These are phyloP conservation scores for Wickerhamomyces strasburgensis DNA, from an alignment of 805 yeast species.

Conservation along the genomic window DNA sequence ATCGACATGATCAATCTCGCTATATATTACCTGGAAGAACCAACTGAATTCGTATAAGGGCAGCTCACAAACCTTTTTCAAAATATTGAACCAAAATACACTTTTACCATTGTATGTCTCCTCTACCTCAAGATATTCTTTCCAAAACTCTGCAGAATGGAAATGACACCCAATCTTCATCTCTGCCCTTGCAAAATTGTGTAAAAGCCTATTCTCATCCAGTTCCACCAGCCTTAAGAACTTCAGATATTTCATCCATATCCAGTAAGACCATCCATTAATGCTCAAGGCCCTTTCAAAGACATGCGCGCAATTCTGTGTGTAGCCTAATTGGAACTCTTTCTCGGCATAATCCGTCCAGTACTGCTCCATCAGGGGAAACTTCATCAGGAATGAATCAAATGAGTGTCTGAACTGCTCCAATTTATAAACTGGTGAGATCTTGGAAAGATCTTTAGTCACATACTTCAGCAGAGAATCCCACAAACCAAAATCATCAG, in stretches of 20 bases:
- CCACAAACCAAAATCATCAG: conserved; percentile 36
- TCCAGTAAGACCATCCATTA: conserved; percentile 39
- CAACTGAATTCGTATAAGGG: conserved; percentile 51
- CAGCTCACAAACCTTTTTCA: conserved; percentile 47
- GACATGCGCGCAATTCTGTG: conserved; percentile 32
- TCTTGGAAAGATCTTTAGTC: conserved; percentile 33
- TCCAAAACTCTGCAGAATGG: conserved; percentile 47
- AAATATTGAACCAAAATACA: conserved; percentile 26
- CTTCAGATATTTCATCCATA: conserved; percentile 48
- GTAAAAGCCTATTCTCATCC: conserved; percentile 29
- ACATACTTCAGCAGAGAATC: conserved; percentile 30
- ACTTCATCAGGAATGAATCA: conserved; percentile 38
- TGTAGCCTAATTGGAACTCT: conserved; percentile 41
- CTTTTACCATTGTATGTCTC: conserved; percentile 32
- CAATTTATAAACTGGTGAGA: conserved; percentile 28
- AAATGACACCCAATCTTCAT: conserved; percentile 46
- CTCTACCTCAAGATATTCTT: conserved; percentile 39
- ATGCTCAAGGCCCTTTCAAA: conserved; percentile 35
- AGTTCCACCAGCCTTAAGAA: conserved; percentile 29
- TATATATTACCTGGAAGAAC: conserved; percentile 36
- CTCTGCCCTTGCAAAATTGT: conserved; percentile 44
- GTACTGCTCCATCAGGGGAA: conserved; percentile 47
- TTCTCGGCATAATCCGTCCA: conserved; percentile 53
- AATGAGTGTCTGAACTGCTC: conserved; percentile 35
- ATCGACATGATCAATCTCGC: conserved; percentile 27